Conservation (phyloP, 176 grass and related monocot species). For the Musa itinerans region DNA sequence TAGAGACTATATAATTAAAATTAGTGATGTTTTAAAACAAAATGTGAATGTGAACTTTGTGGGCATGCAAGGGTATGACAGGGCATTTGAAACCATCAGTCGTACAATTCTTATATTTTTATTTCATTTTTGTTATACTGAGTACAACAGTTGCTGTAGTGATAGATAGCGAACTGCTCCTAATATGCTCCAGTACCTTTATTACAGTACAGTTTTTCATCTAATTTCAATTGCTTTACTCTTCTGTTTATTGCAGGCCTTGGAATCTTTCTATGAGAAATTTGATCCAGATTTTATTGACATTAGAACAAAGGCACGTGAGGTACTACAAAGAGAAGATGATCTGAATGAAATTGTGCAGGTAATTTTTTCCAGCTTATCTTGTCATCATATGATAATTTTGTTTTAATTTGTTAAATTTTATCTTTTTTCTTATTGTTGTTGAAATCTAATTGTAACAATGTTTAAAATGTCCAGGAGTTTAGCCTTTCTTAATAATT, state of each 20-base stretch:
- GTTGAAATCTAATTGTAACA: background rate
- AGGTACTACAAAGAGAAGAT: constrained; percentile 82
- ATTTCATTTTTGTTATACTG: background rate
- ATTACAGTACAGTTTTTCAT: background rate
- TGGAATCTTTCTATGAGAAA: constrained; percentile 70
- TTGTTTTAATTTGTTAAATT: background rate
- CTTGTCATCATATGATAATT: constrained; percentile 6
- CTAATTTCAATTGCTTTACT: background rate
- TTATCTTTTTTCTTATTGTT: background rate
- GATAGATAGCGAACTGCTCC: too few species aligned
- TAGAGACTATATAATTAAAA: background rate
- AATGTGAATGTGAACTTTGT: background rate
- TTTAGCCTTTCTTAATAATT: background rate
- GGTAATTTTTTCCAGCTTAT: constrained; percentile 36
- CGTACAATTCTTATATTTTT: background rate
- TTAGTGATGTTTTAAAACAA: background rate
- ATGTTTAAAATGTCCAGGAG: background rate
- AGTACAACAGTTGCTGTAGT: background rate
- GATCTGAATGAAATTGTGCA: constrained; percentile 96
- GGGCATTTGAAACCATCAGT: background rate
- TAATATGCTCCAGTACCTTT: background rate
- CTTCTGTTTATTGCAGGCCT: constrained; percentile 35
- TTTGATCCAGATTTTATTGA: constrained; percentile 80
- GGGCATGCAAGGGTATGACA: background rate
- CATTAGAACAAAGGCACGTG: constrained; percentile 91